phyloP scores from a whole-genome alignment of 1,284 basidiomycete genomes.

The Lentinula novae-zelandiae region DNA sequence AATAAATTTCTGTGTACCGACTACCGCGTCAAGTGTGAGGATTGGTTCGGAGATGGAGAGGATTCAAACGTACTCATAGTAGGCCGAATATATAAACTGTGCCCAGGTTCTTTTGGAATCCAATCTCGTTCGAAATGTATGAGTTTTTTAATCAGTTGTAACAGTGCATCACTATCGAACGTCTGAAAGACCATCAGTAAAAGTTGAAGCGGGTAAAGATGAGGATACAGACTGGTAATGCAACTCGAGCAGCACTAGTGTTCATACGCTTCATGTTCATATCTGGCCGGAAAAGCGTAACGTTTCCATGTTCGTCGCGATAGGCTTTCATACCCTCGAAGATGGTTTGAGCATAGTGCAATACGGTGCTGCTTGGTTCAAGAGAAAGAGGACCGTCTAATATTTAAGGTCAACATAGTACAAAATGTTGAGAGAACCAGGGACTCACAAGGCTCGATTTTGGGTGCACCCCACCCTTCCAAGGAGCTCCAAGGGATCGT shows the following conservation, averaged over 20 bases:
- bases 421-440: not conserved
- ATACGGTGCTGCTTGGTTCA: slow-evolving; percentile 82
- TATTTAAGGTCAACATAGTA: not conserved
- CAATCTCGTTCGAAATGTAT: slow-evolving; percentile 86
- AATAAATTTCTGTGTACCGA: slow-evolving; percentile 87
- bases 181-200: slow-evolving; percentile 38
- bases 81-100: slow-evolving; percentile 90
- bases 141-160: slow-evolving; percentile 88
- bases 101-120: slow-evolving; percentile 88
- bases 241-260: slow-evolving; percentile 67
- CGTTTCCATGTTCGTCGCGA: slow-evolving; percentile 71
- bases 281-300: slow-evolving; percentile 93
- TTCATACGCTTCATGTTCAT: slow-evolving; percentile 99
- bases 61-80: slow-evolving; percentile 55
- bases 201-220: not conserved
- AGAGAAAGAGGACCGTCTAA: slow-evolving; percentile 73
- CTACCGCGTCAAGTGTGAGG: slow-evolving; percentile 33
- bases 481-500: slow-evolving; percentile 73
- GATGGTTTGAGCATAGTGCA: slow-evolving; percentile 90
- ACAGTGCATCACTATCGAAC: slow-evolving; percentile 79
- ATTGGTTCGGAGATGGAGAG: not conserved
- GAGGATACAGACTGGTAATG: slow-evolving; percentile 62
- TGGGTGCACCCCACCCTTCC: slow-evolving; percentile 80
- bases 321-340: slow-evolving; percentile 99
- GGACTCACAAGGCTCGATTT: slow-evolving; percentile 77